Evolutionary conservation across 306 rosid genomes (phyloP), one percentile per base, ranked within the genome.

Genomic region (Alnus rubra): DNA sequence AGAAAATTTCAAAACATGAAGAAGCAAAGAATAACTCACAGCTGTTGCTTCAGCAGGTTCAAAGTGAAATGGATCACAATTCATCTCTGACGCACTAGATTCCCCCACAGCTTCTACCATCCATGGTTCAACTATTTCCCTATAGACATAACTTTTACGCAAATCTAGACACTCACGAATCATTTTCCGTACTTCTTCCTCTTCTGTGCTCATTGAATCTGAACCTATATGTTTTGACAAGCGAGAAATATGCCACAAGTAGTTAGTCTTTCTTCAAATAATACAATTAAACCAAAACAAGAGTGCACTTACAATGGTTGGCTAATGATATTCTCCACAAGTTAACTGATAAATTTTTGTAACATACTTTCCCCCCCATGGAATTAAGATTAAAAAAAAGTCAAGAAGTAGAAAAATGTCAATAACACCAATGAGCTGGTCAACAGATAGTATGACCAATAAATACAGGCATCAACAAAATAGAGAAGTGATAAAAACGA

Each of bases 101-200:
- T 78, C 77, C n/a, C 4, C 28, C 23, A 16, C 55, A 39, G 81
- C 53, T 50, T 39, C 83, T 45, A 49, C 71, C 79, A 35, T 79
- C 80, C 84, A 82, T 44, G 88, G 82, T 76, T 63, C 75, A 75
- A 82, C 82, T 51, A 71, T 47, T 79, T 82, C 88, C 10, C 75
- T 56, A 65, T 75, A 85, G 37, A 85, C 69, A 31, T 85, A 85
- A 16, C 39, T 73, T 58, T 85, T 74, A 65, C 88, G 88, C 67
- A 85, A 47, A 79, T 79, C 86, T 80, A 85, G 68, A 75, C 88
- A 82, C 58, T 85, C 88, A 23, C 78, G 52, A 72, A 85, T 69
- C 81, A 82, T 82, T 69, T 80, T 76, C 8, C 68, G 68, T 44
- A 82, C 88, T 67, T 82, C 86, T 53, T 85, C 84, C 30, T 85